Evolutionary conservation across 2,329 filamentous ascomycete genomes (phyloP).

Genomic region (Nigrospora osmanthi): DNA sequence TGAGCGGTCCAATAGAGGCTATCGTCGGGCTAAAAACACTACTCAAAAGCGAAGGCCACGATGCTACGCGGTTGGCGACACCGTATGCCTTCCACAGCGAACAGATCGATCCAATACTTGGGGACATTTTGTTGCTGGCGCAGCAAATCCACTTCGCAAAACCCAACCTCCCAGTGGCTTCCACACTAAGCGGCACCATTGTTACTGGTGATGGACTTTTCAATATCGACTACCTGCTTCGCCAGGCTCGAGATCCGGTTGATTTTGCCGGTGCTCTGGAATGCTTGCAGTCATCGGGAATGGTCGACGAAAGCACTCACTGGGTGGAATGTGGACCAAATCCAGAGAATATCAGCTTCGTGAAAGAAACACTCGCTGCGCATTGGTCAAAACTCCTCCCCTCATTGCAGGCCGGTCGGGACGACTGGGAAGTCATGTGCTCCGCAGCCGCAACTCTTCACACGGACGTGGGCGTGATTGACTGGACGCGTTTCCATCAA

Average conservation of each 20-base stretch:
- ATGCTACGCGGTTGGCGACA: neutral
- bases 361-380: too few species aligned
- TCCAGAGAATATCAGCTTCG: too few species aligned
- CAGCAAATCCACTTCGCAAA: neutral
- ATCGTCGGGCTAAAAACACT: neutral
- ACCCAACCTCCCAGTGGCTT: neutral
- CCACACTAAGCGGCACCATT: neutral
- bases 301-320: too few species aligned
- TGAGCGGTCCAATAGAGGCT: neutral
- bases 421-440: too few species aligned
- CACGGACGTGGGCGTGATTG: too few species aligned
- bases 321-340: too few species aligned
- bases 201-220: neutral
- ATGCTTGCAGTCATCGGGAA: too few species aligned
- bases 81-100: slow-evolving; percentile 1
- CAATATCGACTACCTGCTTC: neutral
- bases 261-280: too few species aligned
- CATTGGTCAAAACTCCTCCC: too few species aligned
- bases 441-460: too few species aligned
- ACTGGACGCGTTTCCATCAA: too few species aligned
- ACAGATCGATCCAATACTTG: neutral
- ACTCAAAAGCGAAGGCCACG: neutral
- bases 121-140: neutral
- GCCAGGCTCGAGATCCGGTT: slow-evolving; percentile 1
- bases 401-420: too few species aligned